Percentiles rank a stretch among this genome's conserved stretches.
Evolutionary conservation across 257 asterid species (phyloP).

Genomic region (Fraxinus cuspidata): DNA sequence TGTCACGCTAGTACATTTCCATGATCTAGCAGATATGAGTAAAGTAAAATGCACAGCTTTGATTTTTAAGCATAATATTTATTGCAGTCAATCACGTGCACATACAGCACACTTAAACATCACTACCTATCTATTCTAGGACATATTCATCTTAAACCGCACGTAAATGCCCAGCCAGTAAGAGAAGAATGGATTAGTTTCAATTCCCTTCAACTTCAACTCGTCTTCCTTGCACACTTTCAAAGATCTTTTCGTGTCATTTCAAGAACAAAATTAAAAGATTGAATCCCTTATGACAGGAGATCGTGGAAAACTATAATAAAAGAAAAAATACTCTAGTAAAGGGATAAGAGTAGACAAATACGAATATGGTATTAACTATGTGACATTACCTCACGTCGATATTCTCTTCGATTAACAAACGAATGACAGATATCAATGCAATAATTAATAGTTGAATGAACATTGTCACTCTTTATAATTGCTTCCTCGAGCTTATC

Average conservation of each 20-base stretch:
- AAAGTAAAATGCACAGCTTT: background rate
- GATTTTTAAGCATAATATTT: background rate
- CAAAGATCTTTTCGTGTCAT: background rate
- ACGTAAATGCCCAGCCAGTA: background rate
- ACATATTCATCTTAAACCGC: background rate
- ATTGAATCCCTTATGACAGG: background rate
- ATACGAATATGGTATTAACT: slow-evolving; percentile 5
- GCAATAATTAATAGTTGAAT: slow-evolving; percentile 75
- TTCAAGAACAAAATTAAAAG: background rate
- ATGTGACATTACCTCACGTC: slow-evolving; percentile 69
- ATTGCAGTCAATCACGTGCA: background rate
- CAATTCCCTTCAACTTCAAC: background rate
- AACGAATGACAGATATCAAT: slow-evolving; percentile 75
- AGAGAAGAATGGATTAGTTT: background rate
- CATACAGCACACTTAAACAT: background rate
- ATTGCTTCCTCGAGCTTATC: slow-evolving; percentile 93
- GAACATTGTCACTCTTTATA: slow-evolving; percentile 69
- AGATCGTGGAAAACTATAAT: background rate
- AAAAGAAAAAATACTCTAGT: background rate
- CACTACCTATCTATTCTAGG: background rate
- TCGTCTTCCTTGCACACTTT: background rate
- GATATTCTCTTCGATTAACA: slow-evolving; percentile 80
- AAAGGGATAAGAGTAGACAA: background rate
- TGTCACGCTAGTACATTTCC: background rate
- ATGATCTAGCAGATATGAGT: background rate